Conservation (phyloP, 805 yeast species). For the Scheffersomyces spartinae region DNA sequence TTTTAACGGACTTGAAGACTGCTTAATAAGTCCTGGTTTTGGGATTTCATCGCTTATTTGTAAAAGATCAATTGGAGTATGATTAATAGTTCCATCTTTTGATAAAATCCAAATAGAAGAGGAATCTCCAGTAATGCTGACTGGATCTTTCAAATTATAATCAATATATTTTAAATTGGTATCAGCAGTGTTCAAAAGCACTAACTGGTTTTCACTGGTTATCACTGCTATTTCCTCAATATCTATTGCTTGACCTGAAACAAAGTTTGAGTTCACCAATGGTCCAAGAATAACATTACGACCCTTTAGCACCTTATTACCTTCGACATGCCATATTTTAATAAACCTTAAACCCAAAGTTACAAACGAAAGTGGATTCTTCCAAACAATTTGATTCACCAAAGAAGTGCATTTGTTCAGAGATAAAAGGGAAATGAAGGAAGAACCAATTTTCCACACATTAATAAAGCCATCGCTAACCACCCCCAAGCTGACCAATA, state of each 20-base stretch:
- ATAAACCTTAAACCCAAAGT: constrained; percentile 54
- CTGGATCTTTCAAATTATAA: constrained; percentile 2
- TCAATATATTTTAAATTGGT: constrained; percentile 9
- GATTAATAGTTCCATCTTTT: constrained; percentile 8
- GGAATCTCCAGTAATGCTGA: neutral
- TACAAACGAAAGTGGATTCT: constrained; percentile 32
- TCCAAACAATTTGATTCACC: constrained; percentile 47
- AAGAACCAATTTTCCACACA: constrained; percentile 38
- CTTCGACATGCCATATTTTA: constrained; percentile 46
- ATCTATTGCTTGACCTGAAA: constrained; percentile 22
- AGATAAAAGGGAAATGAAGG: constrained; percentile 16
- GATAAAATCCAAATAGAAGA: constrained; percentile 6
- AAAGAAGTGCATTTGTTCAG: constrained; percentile 53
- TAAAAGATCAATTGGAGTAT: constrained; percentile 9
- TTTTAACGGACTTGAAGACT: constrained; percentile 8
- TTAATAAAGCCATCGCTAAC: constrained; percentile 58
- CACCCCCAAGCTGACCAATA: constrained; percentile 52
- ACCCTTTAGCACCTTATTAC: constrained; percentile 32
- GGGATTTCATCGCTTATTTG: constrained; percentile 6
- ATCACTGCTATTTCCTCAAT: constrained; percentile 24
- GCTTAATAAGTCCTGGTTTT: constrained; percentile 8
- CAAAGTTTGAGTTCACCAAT: constrained; percentile 38
- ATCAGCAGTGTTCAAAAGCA: constrained; percentile 15
- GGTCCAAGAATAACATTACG: constrained; percentile 46
- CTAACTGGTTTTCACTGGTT: constrained; percentile 20